These are phyloP conservation scores for Parietaria judaica DNA, from an alignment of 306 rosid genomes.

Conservation along the genomic window DNA sequence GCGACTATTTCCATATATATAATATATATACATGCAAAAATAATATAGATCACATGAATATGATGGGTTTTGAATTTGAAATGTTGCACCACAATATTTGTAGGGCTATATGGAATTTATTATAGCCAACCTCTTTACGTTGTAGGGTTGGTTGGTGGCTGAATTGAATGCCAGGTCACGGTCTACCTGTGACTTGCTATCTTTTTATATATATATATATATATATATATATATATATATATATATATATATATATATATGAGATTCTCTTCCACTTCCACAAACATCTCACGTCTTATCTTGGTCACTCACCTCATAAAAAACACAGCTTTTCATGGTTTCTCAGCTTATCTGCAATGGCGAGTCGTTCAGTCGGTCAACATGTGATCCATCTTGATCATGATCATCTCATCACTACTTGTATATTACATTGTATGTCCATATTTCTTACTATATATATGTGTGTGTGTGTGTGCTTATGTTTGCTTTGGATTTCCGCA, in stretches of 20 bases:
- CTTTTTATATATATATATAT: not conserved
- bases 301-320: not conserved
- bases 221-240: conserved; percentile 2
- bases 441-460: no score
- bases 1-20: not conserved
- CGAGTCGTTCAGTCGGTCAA: no score
- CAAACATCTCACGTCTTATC: not conserved
- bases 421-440: no score
- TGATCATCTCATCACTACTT: no score
- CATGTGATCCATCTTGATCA: no score
- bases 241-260: conserved; percentile 2
- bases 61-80: conserved; percentile 28
- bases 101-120: conserved; percentile 28
- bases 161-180: conserved; percentile 46
- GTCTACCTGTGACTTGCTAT: not conserved
- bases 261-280: conserved; percentile 10
- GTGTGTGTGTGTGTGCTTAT: no score
- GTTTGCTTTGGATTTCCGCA: no score
- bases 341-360: no score
- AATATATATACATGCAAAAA: not conserved
- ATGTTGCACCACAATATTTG: conserved; percentile 17
- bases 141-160: conserved; percentile 55
- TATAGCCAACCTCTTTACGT: conserved; percentile 41
- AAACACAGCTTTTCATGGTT: no score
- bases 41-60: not conserved